Base-by-base conservation (phyloP, 1,284 basidiomycete species). In the Moniliophthora roreri region DNA sequence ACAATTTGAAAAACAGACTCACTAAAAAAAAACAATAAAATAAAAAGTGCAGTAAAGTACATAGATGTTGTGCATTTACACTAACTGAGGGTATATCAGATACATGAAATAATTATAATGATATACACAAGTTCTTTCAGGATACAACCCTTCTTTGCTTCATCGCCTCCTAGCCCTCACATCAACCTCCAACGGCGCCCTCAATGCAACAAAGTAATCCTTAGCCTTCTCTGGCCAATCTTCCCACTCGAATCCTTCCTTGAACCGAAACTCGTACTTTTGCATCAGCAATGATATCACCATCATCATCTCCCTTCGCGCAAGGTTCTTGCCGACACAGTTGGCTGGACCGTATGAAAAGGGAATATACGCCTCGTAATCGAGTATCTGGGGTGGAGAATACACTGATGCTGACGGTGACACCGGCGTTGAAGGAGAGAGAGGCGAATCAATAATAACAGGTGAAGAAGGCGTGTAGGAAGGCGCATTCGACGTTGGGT, bases 321-420 rank as follows among this genome's bases (percentile, higher is more conserved):
- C 58, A 10, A 59, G 35, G 18, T 53, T 50, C 50, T 51, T 57
- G 13, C 52, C 58, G 11, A 54, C 54, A 32, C 58, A 59, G 21
- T 37, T 48, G 20, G 52, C 35, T 18, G 58, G 58, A 10, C 58
- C 58, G 15, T 35, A 41, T n/a, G 58, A 59, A 47, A 59, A 59
- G 4, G 58, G 55, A 39, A 57, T 54, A 23, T 57, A 54, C 10
- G 58, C 55, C n/a, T 46, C 44, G 15, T 18, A 10, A 20, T 20
- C 8, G n/a, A 20, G 40, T 21, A 10, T 10, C 23, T 20, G 9
- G n/a, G 9, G 10, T 32, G 28, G 28, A 11, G 28, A 32, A 11
- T 32, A 32, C 7, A 32, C 11, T 6, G 28, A 32, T 32, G n/a
- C n/a, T n/a, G n/a, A n/a, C n/a, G n/a, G n/a, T n/a, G n/a, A n/a